phyloP scores from a whole-genome alignment of 441 rosid genomes.

The Euphorbia corollata region DNA sequence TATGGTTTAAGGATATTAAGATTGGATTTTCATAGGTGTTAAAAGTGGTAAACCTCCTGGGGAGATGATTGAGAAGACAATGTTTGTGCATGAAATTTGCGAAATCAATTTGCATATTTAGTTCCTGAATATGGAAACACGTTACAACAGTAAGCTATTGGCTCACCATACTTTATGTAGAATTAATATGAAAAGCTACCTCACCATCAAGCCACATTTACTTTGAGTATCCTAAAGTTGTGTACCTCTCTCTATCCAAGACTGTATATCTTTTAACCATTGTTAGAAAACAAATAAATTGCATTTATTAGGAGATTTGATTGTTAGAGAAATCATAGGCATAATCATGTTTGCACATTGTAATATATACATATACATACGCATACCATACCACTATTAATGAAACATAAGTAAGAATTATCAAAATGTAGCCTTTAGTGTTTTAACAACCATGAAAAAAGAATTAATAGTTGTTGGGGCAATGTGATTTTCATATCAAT shows the following conservation, averaged over 20 bases:
- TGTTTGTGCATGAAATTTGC: not conserved
- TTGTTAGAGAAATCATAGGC: too few species aligned
- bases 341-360: too few species aligned
- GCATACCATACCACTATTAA: too few species aligned
- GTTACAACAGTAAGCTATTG: not conserved
- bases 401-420: too few species aligned
- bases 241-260: not conserved
- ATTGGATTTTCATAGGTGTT: not conserved
- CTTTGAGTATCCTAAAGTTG: not conserved
- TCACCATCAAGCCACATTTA: not conserved
- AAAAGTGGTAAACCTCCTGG: not conserved
- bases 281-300: too few species aligned
- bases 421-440: too few species aligned
- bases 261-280: not conserved
- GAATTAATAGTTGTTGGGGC: not conserved
- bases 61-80: not conserved
- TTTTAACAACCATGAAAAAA: not conserved
- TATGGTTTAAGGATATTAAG: not conserved
- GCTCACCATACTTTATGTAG: not conserved
- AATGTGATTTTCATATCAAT: not conserved
- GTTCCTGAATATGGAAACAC: not conserved
- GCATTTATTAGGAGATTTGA: too few species aligned
- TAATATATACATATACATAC: too few species aligned
- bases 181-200: not conserved
- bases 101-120: not conserved